Base-by-base conservation (phyloP, 495 filamentous ascomycete genomes). In the Amniculicola lignicola region DNA sequence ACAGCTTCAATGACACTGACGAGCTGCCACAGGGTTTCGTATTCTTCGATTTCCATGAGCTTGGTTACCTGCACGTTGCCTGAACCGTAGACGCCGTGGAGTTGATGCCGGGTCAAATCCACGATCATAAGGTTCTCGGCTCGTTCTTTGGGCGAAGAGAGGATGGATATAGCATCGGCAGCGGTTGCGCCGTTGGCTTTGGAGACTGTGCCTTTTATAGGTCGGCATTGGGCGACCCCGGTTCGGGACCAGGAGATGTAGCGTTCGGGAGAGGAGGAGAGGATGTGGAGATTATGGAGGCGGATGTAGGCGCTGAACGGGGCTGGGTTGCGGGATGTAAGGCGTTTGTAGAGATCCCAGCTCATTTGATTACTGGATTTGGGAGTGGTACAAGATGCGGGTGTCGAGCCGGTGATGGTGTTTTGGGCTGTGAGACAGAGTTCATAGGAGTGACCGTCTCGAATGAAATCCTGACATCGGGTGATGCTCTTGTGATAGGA, bases 71-170 rank as follows among this genome's bases (percentile, higher is more conserved):
- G 64, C 1, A 84, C 79, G 46, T 82, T 77, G 0, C 84, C 85
- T 3, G 84, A 75, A 4, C 86, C 85, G 50, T 84, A 86, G 27
- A 95, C 83, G 29, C 83, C 81, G 68, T 92, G 87, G 18, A 98
- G 75, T 69, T 98, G 93, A 66, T 96, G 92, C 0, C 92, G 79
- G 24, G 95, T 90, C 4, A 98, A 75, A 72, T 96, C 93, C 1
- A 95, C 90, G 55, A 98, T 96, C 93, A 98, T 98, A 5, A 98
- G 80, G 64, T 96, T 96, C 72, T 98, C 93, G 11, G 93, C 91
- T 63, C 84, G 85, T 65, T 96, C 93, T 66, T 98, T 98, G 11
- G 85, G 83, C 1, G 86, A 78, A 43, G 83, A 76, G 3, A 96
- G 79, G 54, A 90, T 80, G 33, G 69, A 68, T 33, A 80, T 81